These are phyloP conservation scores for Coniosporium apollinis DNA, from an alignment of 495 filamentous ascomycete species.

Conservation along the genomic window DNA sequence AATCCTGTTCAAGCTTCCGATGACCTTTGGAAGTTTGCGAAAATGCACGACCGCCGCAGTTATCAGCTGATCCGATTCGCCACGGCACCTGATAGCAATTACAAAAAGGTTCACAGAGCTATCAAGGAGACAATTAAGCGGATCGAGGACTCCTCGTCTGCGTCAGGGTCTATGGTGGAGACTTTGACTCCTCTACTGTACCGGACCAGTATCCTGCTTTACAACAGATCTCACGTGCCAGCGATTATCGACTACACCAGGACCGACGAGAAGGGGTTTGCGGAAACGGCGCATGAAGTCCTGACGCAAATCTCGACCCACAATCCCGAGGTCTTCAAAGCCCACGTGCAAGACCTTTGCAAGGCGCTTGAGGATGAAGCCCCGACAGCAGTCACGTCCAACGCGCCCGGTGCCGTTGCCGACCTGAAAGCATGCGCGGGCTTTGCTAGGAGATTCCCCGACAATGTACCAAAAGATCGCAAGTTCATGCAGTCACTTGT, in stretches of 20 bases:
- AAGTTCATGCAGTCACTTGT: conserved; percentile 69
- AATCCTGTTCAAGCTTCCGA: conserved; percentile 47
- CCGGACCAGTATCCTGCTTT: conserved; percentile 63
- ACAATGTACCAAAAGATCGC: conserved; percentile 69
- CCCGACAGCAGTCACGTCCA: conserved; percentile 45
- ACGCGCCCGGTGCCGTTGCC: conserved; percentile 56
- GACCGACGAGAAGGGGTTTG: conserved; percentile 61
- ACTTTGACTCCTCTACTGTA: conserved; percentile 74
- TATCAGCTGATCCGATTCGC: conserved; percentile 80
- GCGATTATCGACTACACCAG: conserved; percentile 75
- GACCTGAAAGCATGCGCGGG: conserved; percentile 84
- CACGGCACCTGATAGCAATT: conserved; percentile 75
- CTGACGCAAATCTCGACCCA: conserved; percentile 80
- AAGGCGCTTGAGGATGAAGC: conserved; percentile 66
- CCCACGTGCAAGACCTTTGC: conserved; percentile 84
- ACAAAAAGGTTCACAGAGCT: conserved; percentile 72
- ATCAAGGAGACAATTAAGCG: conserved; percentile 81
- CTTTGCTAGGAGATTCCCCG: conserved; percentile 70
- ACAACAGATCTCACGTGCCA: conserved; percentile 85
- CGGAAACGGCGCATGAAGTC: conserved; percentile 68
- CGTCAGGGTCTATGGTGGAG: conserved; percentile 43
- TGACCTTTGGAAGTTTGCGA: conserved; percentile 81
- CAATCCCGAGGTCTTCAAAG: conserved; percentile 77
- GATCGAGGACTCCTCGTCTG: conserved; percentile 45
- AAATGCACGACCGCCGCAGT: conserved; percentile 73